A percentile compares a stretch with the other conserved stretches of the same genome.
phyloP scores from a whole-genome alignment of 1,284 basidiomycete genomes.

The Xerocomus cyaneibrunnescens region DNA sequence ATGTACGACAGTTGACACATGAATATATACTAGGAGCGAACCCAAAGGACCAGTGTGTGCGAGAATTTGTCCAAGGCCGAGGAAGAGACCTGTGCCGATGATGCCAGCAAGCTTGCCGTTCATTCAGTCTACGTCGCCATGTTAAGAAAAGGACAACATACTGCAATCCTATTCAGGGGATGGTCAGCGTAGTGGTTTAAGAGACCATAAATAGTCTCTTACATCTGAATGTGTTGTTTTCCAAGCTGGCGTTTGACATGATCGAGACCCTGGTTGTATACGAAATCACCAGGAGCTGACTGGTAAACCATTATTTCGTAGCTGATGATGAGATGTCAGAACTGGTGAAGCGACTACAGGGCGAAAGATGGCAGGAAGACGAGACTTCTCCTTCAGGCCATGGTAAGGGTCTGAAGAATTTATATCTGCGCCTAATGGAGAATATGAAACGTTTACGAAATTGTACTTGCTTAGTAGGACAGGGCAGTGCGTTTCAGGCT shows the following conservation, averaged over 20 bases:
- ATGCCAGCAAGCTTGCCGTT: slow-evolving; percentile 62
- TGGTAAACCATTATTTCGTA: background rate
- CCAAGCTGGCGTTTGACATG: slow-evolving; percentile 26
- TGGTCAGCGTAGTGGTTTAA: slow-evolving; percentile 1
- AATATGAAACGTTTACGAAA: too few species aligned
- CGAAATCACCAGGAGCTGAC: slow-evolving; percentile 6
- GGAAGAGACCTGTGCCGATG: slow-evolving; percentile 78
- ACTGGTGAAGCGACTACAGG: too few species aligned
- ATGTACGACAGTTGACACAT: slow-evolving; percentile 65
- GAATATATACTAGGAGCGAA: slow-evolving; percentile 58
- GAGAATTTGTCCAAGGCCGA: slow-evolving; percentile 71
- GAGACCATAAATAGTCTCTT: background rate
- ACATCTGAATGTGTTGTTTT: slow-evolving; percentile 31
- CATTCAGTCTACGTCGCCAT: background rate
- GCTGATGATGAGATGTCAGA: background rate
- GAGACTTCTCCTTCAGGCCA: too few species aligned
- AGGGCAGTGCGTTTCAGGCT: too few species aligned
- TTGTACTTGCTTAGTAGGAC: too few species aligned
- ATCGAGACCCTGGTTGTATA: slow-evolving; percentile 23
- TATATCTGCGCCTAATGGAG: too few species aligned
- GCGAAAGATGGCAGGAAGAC: too few species aligned
- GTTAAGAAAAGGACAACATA: slow-evolving; percentile 32
- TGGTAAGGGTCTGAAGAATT: too few species aligned
- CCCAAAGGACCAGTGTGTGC: slow-evolving; percentile 56
- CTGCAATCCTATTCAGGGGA: slow-evolving; percentile 51